A percentile compares a stretch with the other conserved stretches of the same genome.
These are phyloP conservation scores for Suillus occidentalis DNA, from an alignment of 768 basidiomycete species.

Conservation along the genomic window DNA sequence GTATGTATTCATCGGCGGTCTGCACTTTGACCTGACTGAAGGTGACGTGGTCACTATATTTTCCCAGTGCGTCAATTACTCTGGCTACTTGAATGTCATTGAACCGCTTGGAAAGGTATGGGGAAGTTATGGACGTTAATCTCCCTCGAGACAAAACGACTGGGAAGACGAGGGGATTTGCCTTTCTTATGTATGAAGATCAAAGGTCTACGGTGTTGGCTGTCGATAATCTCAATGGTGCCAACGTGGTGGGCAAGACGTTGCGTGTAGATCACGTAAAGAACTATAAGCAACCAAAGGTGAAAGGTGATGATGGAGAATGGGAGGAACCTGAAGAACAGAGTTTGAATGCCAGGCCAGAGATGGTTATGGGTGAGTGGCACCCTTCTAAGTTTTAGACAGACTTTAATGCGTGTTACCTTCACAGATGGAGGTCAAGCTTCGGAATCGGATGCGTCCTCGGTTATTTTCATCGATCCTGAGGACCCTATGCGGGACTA, in stretches of 20 bases:
- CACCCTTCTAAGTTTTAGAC: not conserved
- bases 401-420: slow-evolving; percentile 6
- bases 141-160: slow-evolving; percentile 93
- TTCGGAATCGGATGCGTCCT: slow-evolving; percentile 67
- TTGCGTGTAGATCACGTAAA: slow-evolving; percentile 92
- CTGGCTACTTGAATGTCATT: slow-evolving; percentile 1
- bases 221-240: slow-evolving; percentile 98
- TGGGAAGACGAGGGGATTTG: slow-evolving; percentile 89
- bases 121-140: slow-evolving; percentile 95
- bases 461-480: slow-evolving; percentile 76
- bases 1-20: slow-evolving; percentile 90
- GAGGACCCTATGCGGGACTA: slow-evolving; percentile 99
- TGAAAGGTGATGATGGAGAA: slow-evolving; percentile 80
- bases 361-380: slow-evolving; percentile 58
- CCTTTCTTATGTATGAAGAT: slow-evolving; percentile 98
- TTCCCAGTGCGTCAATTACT: slow-evolving; percentile 74
- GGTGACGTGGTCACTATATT: slow-evolving; percentile 97
- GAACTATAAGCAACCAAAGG: slow-evolving; percentile 86
- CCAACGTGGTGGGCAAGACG: slow-evolving; percentile 80
- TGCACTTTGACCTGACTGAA: slow-evolving; percentile 88
- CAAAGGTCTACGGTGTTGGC: slow-evolving; percentile 94
- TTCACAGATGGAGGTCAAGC: slow-evolving; percentile 48
- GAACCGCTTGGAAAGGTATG: slow-evolving; percentile 59
- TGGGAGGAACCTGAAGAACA: slow-evolving; percentile 83
- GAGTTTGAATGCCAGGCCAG: slow-evolving; percentile 84